Evolutionary conservation across 1,284 basidiomycete species (phyloP).

Genomic region (Termitomyces sp.): DNA sequence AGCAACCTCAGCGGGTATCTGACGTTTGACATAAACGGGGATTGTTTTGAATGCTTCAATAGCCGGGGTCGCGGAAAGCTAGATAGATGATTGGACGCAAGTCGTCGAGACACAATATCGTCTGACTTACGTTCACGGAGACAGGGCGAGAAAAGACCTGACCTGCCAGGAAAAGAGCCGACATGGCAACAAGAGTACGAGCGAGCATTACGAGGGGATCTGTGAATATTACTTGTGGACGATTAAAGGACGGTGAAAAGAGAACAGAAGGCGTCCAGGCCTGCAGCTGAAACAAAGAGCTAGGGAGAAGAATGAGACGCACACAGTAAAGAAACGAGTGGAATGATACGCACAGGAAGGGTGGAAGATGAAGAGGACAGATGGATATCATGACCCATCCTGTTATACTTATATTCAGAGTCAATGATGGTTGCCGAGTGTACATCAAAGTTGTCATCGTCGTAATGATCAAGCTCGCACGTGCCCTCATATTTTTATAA

Average conservation of each 20-base stretch:
- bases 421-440: neutral
- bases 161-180: constrained; percentile 40
- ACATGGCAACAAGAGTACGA: constrained; percentile 35
- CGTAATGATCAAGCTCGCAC: neutral
- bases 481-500: constrained; percentile 4
- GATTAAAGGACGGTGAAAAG: constrained; percentile 24
- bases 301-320: neutral
- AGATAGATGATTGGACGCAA: neutral
- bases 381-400: constrained; percentile 19
- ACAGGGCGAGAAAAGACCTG: neutral
- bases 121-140: constrained; percentile 25
- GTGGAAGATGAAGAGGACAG: constrained; percentile 18
- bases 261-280: constrained; percentile 27
- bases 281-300: constrained; percentile 12
- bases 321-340: neutral
- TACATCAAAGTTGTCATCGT: neutral
- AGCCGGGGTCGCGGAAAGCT: constrained; percentile 23
- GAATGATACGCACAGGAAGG: constrained; percentile 5
- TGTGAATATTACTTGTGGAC: constrained; percentile 6
- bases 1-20: constrained; percentile 24
- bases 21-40: constrained; percentile 40
- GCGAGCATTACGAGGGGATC: constrained; percentile 38
- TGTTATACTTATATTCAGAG: neutral
- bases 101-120: neutral
- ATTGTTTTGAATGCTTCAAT: constrained; percentile 42